Base-by-base conservation (phyloP, 2,329 filamentous ascomycete species). In the Penicillium sp. region DNA sequence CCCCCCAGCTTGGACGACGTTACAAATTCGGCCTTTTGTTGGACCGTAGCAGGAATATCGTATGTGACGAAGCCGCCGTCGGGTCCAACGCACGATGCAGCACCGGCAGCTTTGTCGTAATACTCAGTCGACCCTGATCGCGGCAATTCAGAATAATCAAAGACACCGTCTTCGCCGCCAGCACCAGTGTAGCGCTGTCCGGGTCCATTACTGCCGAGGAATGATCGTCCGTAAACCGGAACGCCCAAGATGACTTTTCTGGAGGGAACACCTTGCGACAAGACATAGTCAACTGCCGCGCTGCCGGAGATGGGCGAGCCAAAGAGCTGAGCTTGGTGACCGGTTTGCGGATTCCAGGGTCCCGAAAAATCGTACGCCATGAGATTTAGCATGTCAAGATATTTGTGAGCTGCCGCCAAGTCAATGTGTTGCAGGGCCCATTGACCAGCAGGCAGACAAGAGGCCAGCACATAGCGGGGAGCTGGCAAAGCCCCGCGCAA, bases 281-380 rank as follows among this genome's bases (percentile, higher is more conserved):
- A 69, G 49, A 89, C 72, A 62, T 86, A 86, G 4, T 78, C 73
- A 3, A 90, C 80, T 0, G 80, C 80, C 0, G 81, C 77, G 9
- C 85, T 78, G n/a, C 79, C 84, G 1, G 84, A 89, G 27, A 73
- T 67, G 0, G 61, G 64, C n/a, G 73, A 70, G 1, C 79, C 74
- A 61, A 83, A 87, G 1, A 93, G 78, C 63, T 90, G 86, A 4
- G 86, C 81, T 46, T 91, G 88, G 64, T 91, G 85, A 5, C 86
- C 87, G 39, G 80, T 81, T 48, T 77, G 78, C 28, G 73, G 64
- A 1, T 79, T 80, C 86, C 86, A 90, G 3, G 80, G 74, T 1
- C 87, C 86, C 26, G 79, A 82, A 61, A 90, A 87, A 66, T 93
- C 87, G 67, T 90, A 93, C 1, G 86, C 80, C 79, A 86, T 88